Percentiles rank a stretch among this genome's conserved stretches.
Conservation (phyloP, 1,284 basidiomycete genomes). For the Meira miltonrushii region DNA sequence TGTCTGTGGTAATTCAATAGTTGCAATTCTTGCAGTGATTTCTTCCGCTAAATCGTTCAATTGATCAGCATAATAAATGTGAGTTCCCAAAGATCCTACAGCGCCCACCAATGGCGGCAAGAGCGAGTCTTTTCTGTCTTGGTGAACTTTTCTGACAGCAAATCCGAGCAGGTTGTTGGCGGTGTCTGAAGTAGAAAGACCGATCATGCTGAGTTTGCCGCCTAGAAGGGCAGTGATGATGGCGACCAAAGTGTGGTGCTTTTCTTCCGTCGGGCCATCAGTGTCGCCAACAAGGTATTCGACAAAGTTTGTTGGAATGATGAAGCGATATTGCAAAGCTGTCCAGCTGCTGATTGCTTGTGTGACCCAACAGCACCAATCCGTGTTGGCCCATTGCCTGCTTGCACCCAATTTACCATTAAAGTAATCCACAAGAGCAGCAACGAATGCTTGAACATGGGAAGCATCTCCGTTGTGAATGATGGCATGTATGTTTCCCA, state of each 20-base stretch:
- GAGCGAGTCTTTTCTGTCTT: conserved; percentile 59
- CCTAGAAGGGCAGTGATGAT: conserved; percentile 79
- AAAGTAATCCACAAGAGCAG: conserved; percentile 59
- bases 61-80: conserved; percentile 94
- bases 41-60: conserved; percentile 87
- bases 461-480: conserved; percentile 70
- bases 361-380: conserved; percentile 77
- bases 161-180: conserved; percentile 62
- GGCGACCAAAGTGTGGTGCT: conserved; percentile 67
- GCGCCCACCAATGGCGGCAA: conserved; percentile 70
- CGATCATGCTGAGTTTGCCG: conserved; percentile 75
- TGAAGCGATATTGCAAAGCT: conserved; percentile 85
- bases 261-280: conserved; percentile 60
- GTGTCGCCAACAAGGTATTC: conserved; percentile 70
- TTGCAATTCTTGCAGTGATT: conserved; percentile 69
- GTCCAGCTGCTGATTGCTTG: conserved; percentile 74
- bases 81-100: conserved; percentile 75
- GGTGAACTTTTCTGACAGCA: conserved; percentile 66
- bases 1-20: conserved; percentile 65
- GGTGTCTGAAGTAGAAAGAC: conserved; percentile 83
- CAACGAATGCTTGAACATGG: conserved; percentile 66
- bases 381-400: conserved; percentile 65
- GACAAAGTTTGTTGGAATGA: conserved; percentile 76
- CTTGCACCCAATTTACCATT: conserved; percentile 19
- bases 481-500: conserved; percentile 69